Percentiles rank a stretch among this genome's conserved stretches.
phyloP scores from a whole-genome alignment of 257 asterid genomes.

The Lycium ferocissimum region DNA sequence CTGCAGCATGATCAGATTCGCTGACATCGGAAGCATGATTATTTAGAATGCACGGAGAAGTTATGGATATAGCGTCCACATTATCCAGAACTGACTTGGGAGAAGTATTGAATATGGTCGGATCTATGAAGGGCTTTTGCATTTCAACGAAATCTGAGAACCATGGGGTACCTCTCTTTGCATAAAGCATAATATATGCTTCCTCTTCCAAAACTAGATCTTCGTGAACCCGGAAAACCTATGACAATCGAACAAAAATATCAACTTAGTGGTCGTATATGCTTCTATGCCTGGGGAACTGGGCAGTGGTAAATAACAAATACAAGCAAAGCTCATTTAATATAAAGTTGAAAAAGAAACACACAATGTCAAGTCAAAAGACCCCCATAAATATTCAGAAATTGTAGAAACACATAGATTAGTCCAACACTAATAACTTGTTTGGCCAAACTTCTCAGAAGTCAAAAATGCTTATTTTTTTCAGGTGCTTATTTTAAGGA shows the following conservation, averaged over 20 bases:
- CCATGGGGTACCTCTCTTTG: constrained; percentile 68
- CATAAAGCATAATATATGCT: constrained; percentile 84
- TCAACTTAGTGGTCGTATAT: not conserved
- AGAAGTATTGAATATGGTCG: constrained; percentile 52
- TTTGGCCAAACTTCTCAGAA: too few relatives aligned
- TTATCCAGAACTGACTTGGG: constrained; percentile 78
- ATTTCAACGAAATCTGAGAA: constrained; percentile 62
- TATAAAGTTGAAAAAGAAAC: too few relatives aligned
- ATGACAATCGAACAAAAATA: not conserved
- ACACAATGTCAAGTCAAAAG: too few relatives aligned
- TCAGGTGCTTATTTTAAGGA: too few relatives aligned
- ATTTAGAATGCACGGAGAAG: constrained; percentile 36
- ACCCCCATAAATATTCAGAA: not conserved
- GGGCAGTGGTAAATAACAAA: not conserved
- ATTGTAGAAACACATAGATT: not conserved
- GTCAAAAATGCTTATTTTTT: too few relatives aligned
- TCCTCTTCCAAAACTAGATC: constrained; percentile 67
- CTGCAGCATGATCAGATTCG: constrained; percentile 37
- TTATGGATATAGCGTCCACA: constrained; percentile 33
- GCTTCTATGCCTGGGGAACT: not conserved
- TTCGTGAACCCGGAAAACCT: constrained; percentile 51
- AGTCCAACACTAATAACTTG: not conserved
- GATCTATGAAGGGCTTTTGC: constrained; percentile 44
- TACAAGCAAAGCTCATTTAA: too few relatives aligned
- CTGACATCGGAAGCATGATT: constrained; percentile 35